Conservation (phyloP, 305 asterid species). For the Striga hermonthica region DNA sequence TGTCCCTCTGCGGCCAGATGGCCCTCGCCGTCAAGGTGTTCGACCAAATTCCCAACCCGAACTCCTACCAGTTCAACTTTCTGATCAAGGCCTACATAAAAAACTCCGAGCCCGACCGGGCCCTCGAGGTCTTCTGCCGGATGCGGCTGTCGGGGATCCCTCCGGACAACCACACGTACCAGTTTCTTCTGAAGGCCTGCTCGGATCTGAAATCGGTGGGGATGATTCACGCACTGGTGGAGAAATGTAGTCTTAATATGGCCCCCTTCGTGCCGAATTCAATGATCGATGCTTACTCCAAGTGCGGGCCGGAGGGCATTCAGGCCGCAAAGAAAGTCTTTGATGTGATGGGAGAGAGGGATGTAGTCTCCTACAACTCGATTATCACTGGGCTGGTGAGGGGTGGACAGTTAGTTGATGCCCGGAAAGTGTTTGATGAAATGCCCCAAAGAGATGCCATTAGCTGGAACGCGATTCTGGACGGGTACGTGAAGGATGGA, state of each 20-base stretch:
- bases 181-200: slow-evolving; percentile 61
- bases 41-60: slow-evolving; percentile 48
- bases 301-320: slow-evolving; percentile 54
- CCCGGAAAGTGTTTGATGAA: slow-evolving; percentile 66
- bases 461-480: slow-evolving; percentile 79
- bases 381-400: slow-evolving; percentile 64
- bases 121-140: slow-evolving; percentile 43
- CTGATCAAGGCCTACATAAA: slow-evolving; percentile 47
- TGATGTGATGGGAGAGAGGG: slow-evolving; percentile 50
- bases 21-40: slow-evolving; percentile 50
- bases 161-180: slow-evolving; percentile 62
- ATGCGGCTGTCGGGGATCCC: slow-evolving; percentile 53
- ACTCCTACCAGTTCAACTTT: slow-evolving; percentile 49
- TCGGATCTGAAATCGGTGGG: slow-evolving; percentile 42
- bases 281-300: slow-evolving; percentile 62
- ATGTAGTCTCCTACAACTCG: slow-evolving; percentile 62
- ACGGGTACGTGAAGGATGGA: slow-evolving; percentile 70
- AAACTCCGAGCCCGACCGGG: slow-evolving; percentile 48
- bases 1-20: slow-evolving; percentile 54
- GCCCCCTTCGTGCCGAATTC: slow-evolving; percentile 61
- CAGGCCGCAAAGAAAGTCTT: slow-evolving; percentile 47
- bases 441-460: slow-evolving; percentile 64
- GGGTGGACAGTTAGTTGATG: slow-evolving; percentile 51
- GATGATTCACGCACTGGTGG: slow-evolving; percentile 59
- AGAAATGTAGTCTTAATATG: slow-evolving; percentile 45